These are phyloP conservation scores for Barnettozyma wickerhamii DNA, from an alignment of 805 yeast genomes.

Conservation along the genomic window DNA sequence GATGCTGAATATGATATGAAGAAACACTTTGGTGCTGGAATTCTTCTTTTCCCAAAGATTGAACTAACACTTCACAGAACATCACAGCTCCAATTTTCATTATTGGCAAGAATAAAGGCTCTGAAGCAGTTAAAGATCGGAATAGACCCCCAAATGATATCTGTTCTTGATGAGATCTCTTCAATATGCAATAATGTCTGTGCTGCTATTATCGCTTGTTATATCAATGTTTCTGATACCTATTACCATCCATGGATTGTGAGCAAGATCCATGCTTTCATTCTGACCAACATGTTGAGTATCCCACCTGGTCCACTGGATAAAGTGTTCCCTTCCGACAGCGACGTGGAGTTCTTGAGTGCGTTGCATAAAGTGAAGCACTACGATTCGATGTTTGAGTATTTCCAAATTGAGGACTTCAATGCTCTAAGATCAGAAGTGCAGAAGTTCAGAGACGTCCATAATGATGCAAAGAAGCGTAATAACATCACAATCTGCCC, in stretches of 20 bases:
- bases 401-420: conserved; percentile 12
- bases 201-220: conserved; percentile 10
- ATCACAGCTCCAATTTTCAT: conserved; percentile 16
- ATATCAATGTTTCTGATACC: conserved; percentile 13
- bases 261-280: conserved; percentile 19
- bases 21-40: conserved; percentile 21
- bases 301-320: conserved; percentile 11
- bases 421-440: too few relatives aligned
- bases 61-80: conserved; percentile 19
- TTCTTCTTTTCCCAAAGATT: conserved; percentile 18
- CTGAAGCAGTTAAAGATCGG: conserved; percentile 12
- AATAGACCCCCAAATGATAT: conserved; percentile 1
- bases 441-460: conserved; percentile 10
- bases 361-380: conserved; percentile 10
- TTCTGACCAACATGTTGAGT: conserved; percentile 11
- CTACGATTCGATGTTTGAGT: conserved; percentile 18
- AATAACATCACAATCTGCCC: conserved; percentile 1
- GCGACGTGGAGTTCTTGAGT: conserved; percentile 12
- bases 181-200: conserved; percentile 1
- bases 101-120: conserved; percentile 17
- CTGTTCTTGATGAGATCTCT: conserved; percentile 13
- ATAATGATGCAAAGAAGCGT: not conserved
- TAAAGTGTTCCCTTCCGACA: not conserved
- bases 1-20: conserved; percentile 13
- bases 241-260: conserved; percentile 27